Evolutionary conservation across 2,329 filamentous ascomycete species (phyloP), one percentile per base, ranked within the genome.

Genomic region (Macrophomina pseudophaseolina): DNA sequence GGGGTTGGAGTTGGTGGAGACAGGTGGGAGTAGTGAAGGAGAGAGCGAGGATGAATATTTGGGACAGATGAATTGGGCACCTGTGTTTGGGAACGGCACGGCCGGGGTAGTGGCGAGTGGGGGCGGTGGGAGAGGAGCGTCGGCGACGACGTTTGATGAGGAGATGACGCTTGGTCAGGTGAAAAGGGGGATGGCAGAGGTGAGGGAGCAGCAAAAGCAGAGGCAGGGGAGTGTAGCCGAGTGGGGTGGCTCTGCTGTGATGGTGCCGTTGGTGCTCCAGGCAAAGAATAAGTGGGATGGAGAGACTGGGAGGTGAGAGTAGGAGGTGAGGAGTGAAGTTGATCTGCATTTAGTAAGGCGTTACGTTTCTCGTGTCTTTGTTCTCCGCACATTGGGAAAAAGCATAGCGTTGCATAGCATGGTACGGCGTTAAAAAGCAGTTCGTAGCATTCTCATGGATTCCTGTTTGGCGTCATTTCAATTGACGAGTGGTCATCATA

Each of bases 231-330:
- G 56, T 6, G 40, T 32, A 28, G 56, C 56, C 2, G 56, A 46
- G 16, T 33, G 56, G 38, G n/a, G 42, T 14, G 40, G 56, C 23
- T 23, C 23, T 23, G 23, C 23, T 2, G 23, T 2, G n/a, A 14
- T 2, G 14, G 16, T 33, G 42, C 58, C 58, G 16, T 62, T 62
- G 58, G 23, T 62, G 8, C n/a, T 62, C 16, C 58, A 49, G 44
- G 58, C 58, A n/a, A 62, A 38, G 44, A 62, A 62, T 16, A 44
- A 28, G 32, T 62, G 58, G 58, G 30, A 59, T n/a, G 56, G 11
- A 3, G 56, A 18, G 28, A 28, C 9, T 33, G 28, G 42, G 30
- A 48, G 30, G 30, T 23, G 23, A 12, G 28, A n/a, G n/a, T n/a
- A n/a, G 42, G 30, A 48, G 30, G 30, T 23, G 23, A 12, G 28